Base-by-base conservation (phyloP, 345 rosid species). In the Eucalyptus curtisii region DNA sequence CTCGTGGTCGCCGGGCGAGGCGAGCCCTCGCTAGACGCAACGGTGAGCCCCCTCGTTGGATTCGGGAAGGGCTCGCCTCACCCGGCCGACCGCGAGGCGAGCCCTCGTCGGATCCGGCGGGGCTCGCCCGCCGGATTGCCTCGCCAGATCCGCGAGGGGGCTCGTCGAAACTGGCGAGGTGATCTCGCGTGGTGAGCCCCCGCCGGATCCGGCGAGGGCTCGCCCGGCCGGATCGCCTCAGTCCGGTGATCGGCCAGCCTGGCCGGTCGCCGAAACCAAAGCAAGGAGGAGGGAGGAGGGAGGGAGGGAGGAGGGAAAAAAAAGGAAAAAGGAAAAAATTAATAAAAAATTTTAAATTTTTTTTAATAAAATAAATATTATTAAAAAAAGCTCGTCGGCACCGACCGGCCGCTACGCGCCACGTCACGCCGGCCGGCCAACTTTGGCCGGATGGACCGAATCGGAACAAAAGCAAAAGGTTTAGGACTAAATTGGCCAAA, bases 401-500 rank as follows among this genome's bases (percentile, higher is more conserved):
- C 17, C 1, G 9, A 0, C 0, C 1, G 2, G 9, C 1, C 17
- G 4, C n/a, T n/a, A n/a, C n/a, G n/a, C n/a, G n/a, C n/a, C n/a
- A 37, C 4, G 40, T 37, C 40, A 37, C 40, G 40, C 4, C 40
- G 40, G 40, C 40, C 40, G 40, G 40, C 40, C 40, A 37, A 37
- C 4, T 37, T 37, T 37, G 40, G 40, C 40, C 40, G 40, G 40
- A 37, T 37, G 40, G 40, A 37, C 4, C 4, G 40, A 37, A 37
- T 37, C 4, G 40, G 40, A 3, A 37, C 4, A 37, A 37, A 3
- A 3, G 4, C 4, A 37, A 37, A 37, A 37, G 3, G 40, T 37
- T 37, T 37, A 37, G 40, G 40, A 37, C 40, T 37, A n/a, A n/a
- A n/a, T n/a, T n/a, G n/a, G n/a, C n/a, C n/a, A n/a, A n/a, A n/a